These are phyloP conservation scores for Alternaria dauci DNA, from an alignment of 2,329 filamentous ascomycete species.

Conservation along the genomic window DNA sequence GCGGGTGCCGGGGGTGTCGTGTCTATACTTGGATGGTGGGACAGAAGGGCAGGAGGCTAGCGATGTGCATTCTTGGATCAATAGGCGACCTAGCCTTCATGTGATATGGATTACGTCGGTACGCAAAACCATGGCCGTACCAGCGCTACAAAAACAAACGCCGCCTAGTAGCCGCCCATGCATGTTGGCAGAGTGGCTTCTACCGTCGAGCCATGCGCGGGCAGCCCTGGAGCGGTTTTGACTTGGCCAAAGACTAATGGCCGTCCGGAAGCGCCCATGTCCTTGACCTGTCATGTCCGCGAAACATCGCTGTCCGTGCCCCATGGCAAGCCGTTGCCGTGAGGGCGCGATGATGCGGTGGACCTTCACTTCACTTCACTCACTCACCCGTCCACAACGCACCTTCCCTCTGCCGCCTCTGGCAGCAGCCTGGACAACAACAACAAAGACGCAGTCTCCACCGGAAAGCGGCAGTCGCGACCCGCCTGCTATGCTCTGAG, in stretches of 20 bases:
- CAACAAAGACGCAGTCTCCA: neutral
- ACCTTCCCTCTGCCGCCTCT: neutral
- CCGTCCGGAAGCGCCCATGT: slow-evolving; percentile 3
- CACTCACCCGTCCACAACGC: neutral
- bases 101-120: slow-evolving; percentile 10
- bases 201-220: neutral
- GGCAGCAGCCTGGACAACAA: neutral
- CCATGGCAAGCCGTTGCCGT: neutral
- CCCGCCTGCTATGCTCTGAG: neutral
- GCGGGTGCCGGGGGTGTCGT: slow-evolving; percentile 8
- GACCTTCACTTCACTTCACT: neutral
- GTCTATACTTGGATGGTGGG: slow-evolving; percentile 13
- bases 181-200: neutral
- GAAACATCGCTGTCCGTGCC: slow-evolving; percentile 9
- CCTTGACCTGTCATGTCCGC: slow-evolving; percentile 6
- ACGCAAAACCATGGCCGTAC: slow-evolving; percentile 6
- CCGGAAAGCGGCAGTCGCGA: neutral
- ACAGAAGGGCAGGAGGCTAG: neutral
- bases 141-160: neutral
- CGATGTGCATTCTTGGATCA: slow-evolving; percentile 7
- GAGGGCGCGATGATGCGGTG: no score
- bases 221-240: slow-evolving; percentile 8
- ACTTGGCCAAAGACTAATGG: neutral
- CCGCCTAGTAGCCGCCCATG: neutral
- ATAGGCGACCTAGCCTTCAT: slow-evolving; percentile 1